Conservation (phyloP, 176 grass and related monocot genomes). For the Carex kokanica region DNA sequence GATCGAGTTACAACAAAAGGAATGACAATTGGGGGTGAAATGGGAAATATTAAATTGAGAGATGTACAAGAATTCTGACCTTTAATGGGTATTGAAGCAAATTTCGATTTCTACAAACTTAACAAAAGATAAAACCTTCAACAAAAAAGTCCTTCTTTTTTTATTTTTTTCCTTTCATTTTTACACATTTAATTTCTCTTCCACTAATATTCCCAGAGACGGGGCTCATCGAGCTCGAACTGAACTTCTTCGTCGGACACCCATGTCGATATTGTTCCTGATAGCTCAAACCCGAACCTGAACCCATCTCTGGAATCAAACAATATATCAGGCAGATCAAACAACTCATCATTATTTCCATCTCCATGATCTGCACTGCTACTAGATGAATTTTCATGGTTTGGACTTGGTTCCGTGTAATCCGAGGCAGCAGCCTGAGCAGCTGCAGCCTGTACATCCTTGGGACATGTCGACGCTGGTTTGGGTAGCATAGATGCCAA, state of each 20-base stretch:
- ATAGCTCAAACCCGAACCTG: slow-evolving; percentile 24
- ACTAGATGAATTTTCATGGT: neutral
- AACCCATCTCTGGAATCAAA: slow-evolving; percentile 53
- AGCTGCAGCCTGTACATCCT: slow-evolving; percentile 90
- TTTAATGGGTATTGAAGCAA: neutral
- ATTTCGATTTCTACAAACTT: slow-evolving; percentile 1
- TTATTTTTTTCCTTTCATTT: neutral
- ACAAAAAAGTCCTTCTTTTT: neutral
- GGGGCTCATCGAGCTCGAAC: slow-evolving; percentile 54
- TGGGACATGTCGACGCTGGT: slow-evolving; percentile 56
- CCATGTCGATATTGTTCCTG: slow-evolving; percentile 39
- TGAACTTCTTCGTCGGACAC: slow-evolving; percentile 56
- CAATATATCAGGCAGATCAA: slow-evolving; percentile 77
- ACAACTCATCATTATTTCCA: slow-evolving; percentile 46
- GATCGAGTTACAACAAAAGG: neutral
- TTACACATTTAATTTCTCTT: neutral
- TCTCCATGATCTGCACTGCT: slow-evolving; percentile 20
- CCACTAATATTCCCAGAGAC: slow-evolving; percentile 57
- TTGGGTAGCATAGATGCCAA: slow-evolving; percentile 64
- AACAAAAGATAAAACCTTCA: neutral
- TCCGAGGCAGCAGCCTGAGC: slow-evolving; percentile 58
- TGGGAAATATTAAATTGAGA: neutral
- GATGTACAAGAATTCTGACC: neutral
- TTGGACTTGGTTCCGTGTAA: neutral
- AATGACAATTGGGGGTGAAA: neutral